Evolutionary conservation across 2,329 filamentous ascomycete genomes (phyloP), one percentile per base, ranked within the genome.

Genomic region (Daldinia eschscholtzii): DNA sequence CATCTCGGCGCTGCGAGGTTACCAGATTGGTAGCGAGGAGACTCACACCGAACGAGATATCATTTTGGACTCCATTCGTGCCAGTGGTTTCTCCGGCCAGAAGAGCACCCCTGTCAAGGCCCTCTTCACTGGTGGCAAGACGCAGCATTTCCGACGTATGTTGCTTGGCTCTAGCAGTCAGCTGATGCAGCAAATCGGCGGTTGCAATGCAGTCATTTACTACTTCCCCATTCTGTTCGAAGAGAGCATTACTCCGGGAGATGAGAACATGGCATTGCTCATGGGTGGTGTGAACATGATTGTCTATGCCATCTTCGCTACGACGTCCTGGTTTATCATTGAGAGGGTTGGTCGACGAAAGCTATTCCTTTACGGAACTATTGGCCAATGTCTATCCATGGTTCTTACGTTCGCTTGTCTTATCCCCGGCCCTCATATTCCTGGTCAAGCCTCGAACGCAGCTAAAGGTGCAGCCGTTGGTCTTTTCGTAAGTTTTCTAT

Each of bases 391-490:
- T 71, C 71, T 87, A 39, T 87, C 85, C 67, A 88, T 88, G 85
- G 81, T 91, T 77, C 78, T 90, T 23, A 82, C 84, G 1, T 92
- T 92, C 72, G 87, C 84, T 0, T 82, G 84, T 33, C 88, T 93
- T 68, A 88, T 93, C n/a, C 91, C 91, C 48, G 88, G 88, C 0
- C 85, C 84, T 0, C 84, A 83, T 0, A 79, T 87, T 0, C 26
- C 26, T 5, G 46, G 46, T 33, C 46, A 52, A 12, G 46, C 46
- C n/a, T 52, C 46, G 1, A 52, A 52, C 46, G 82, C 89, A 6
- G 88, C 89, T 2, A 92, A 91, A 76, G 91, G 90, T 37, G 88
- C 90, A 0, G 89, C 89, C 1, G 88, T 91, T 2, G 89, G 89
- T 64, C 80, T 92, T 12, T 92, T 92, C 80, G 70, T 72, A 72